Evolutionary conservation across 352 stramenopile species (phyloP), one percentile per base, ranked within the genome.

Genomic region (Phytophthora cactorum): DNA sequence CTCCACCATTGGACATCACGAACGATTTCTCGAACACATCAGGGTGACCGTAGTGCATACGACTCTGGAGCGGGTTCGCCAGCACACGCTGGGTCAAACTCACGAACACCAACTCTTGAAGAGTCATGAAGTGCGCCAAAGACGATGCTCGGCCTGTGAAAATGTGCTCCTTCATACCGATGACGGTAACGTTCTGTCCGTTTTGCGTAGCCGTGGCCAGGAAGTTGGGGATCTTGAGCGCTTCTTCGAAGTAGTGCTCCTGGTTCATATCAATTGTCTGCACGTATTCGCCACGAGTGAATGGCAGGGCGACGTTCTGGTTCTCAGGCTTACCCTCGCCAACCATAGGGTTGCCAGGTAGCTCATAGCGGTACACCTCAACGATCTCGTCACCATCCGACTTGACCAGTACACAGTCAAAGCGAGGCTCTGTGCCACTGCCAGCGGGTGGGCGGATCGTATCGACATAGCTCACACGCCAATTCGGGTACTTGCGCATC

Each of bases 401-500:
- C 52, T 92, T 92, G 27, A 94, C 76, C 25, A 97, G 66, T 14
- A 96, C 86, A 47, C 84, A 96, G 61, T 92, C 84, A 52, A 84
- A 94, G 9, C 86, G 84, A 77, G 84, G 86, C 46, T 88, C 89
- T 2, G 69, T 81, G 61, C 63, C 80, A 52, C 74, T 96, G 55
- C 71, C 86, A n/a, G 60, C 63, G 22, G 84, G 92, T 73, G 69
- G 93, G 8, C 77, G 74, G 49, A 93, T 87, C 56, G 86, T 94
- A 49, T 97, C 88, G 9, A 97, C 86, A 65, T 97, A 97, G 38
- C 86, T 93, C 47, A 97, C 90, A 43, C 90, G 91, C 74, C 88
- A 93, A 73, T 98, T 98, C 25, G 96, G 97, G 79, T 98, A 98
- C 59, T 98, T 95, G 15, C 96, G 91, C 90, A 99, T 97, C 2